These are phyloP conservation scores for Amylostereum areolatum DNA, from an alignment of 1,284 basidiomycete species.

Conservation along the genomic window DNA sequence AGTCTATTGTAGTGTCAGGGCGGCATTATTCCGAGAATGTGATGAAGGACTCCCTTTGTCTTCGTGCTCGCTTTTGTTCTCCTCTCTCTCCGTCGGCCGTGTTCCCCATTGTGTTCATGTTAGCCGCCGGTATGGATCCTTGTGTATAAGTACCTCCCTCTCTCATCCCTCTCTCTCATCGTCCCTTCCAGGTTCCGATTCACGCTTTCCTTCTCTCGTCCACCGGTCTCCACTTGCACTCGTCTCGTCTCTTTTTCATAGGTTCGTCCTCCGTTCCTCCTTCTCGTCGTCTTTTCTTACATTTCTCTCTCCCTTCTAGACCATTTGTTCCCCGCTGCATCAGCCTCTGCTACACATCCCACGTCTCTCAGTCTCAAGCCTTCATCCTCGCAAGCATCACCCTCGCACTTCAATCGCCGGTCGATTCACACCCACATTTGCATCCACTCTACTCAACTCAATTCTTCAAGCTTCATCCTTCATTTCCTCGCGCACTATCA, in stretches of 20 bases:
- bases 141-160: slow-evolving; percentile 25
- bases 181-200: slow-evolving; percentile 31
- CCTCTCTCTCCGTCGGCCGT: slow-evolving; percentile 21
- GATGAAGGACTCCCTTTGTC: slow-evolving; percentile 21
- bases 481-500: slow-evolving; percentile 10
- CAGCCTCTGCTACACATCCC: slow-evolving; percentile 21
- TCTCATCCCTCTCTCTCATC: slow-evolving; percentile 14
- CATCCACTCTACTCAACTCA: slow-evolving; percentile 10
- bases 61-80: slow-evolving; percentile 25
- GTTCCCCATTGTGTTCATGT: slow-evolving; percentile 24
- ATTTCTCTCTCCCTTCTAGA: slow-evolving; percentile 11
- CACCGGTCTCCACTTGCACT: slow-evolving; percentile 2
- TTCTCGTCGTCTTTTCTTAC: slow-evolving; percentile 17
- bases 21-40: slow-evolving; percentile 23
- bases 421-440: slow-evolving; percentile 39
- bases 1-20: not conserved
- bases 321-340: slow-evolving; percentile 18
- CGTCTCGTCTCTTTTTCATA: not conserved
- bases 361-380: slow-evolving; percentile 21
- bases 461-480: slow-evolving; percentile 13
- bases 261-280: slow-evolving; percentile 10
- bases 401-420: slow-evolving; percentile 50
- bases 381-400: slow-evolving; percentile 15
- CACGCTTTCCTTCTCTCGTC: slow-evolving; percentile 23
- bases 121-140: slow-evolving; percentile 15